Conservation (phyloP, 768 basidiomycete species). For the Rhizopogon roseolus region DNA sequence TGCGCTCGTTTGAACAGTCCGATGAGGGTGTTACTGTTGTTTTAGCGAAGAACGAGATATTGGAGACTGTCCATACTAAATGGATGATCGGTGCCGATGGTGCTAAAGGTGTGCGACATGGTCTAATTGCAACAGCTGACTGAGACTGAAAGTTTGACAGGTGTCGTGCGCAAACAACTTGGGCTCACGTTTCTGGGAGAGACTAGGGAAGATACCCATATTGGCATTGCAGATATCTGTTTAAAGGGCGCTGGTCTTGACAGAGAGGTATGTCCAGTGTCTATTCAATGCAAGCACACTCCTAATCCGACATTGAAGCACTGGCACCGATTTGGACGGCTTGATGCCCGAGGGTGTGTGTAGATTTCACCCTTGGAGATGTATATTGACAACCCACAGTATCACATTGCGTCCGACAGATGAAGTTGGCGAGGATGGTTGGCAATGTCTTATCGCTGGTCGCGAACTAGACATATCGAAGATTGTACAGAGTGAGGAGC, state of each 20-base stretch:
- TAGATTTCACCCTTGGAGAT: too few relatives aligned
- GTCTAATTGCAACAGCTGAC: not conserved
- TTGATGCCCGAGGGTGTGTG: too few relatives aligned
- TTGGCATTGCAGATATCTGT: slow-evolving; percentile 31
- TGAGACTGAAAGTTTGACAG: slow-evolving; percentile 7
- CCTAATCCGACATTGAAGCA: not conserved
- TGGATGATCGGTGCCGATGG: slow-evolving; percentile 37
- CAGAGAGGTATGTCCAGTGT: not conserved
- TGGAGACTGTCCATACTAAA: slow-evolving; percentile 15
- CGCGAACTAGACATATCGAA: not conserved
- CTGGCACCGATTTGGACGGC: not conserved
- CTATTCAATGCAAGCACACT: not conserved
- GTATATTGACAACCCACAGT: not conserved
- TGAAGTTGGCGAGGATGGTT: not conserved
- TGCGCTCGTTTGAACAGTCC: slow-evolving; percentile 28
- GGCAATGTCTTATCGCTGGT: not conserved
- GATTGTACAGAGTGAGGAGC: not conserved
- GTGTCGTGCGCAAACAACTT: slow-evolving; percentile 24
- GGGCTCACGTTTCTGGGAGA: slow-evolving; percentile 21
- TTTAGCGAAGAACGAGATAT: slow-evolving; percentile 13
- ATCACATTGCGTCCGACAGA: not conserved
- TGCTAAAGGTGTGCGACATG: slow-evolving; percentile 20
- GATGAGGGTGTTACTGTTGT: slow-evolving; percentile 24
- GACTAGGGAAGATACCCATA: slow-evolving; percentile 14
- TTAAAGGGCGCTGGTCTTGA: slow-evolving; percentile 16